phyloP scores from a whole-genome alignment of 73 alveolate genomes.

The Uronychia binucleata region DNA sequence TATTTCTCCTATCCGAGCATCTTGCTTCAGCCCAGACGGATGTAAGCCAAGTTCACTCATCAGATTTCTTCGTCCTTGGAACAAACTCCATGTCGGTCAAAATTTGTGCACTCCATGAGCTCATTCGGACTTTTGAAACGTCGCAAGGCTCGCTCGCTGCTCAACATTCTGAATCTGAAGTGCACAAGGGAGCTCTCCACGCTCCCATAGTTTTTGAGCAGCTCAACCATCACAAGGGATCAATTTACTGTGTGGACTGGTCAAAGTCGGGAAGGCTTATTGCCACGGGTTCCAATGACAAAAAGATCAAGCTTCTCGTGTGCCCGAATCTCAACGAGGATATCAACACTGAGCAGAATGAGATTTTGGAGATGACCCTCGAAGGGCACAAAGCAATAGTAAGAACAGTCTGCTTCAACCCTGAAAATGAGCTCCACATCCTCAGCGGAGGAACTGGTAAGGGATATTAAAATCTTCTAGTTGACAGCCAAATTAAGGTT shows the following conservation, averaged over 20 bases:
- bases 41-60: not conserved
- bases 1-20: constrained; percentile 94
- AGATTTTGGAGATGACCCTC: constrained; percentile 73
- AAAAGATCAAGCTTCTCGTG: constrained; percentile 76
- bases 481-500: constrained; percentile 83
- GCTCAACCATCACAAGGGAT: constrained; percentile 93
- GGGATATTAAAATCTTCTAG: constrained; percentile 3
- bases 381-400: constrained; percentile 96
- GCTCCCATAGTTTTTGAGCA: constrained; percentile 84
- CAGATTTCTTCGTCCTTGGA: constrained; percentile 92
- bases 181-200: constrained; percentile 21
- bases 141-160: constrained; percentile 1
- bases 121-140: constrained; percentile 10
- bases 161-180: constrained; percentile 20
- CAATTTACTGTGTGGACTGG: constrained; percentile 97
- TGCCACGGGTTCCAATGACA: constrained; percentile 97
- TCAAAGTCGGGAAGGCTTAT: constrained; percentile 85
- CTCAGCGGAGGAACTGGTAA: constrained; percentile 80
- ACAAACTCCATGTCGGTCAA: constrained; percentile 93
- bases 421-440: constrained; percentile 82
- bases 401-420: constrained; percentile 95
- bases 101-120: constrained; percentile 82
- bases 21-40: constrained; percentile 93
- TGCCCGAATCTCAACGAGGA: constrained; percentile 78
- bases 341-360: constrained; percentile 65